Percentiles rank a stretch among this genome's conserved stretches.
These are phyloP conservation scores for Candida orba DNA, from an alignment of 805 yeast genomes.

Conservation along the genomic window DNA sequence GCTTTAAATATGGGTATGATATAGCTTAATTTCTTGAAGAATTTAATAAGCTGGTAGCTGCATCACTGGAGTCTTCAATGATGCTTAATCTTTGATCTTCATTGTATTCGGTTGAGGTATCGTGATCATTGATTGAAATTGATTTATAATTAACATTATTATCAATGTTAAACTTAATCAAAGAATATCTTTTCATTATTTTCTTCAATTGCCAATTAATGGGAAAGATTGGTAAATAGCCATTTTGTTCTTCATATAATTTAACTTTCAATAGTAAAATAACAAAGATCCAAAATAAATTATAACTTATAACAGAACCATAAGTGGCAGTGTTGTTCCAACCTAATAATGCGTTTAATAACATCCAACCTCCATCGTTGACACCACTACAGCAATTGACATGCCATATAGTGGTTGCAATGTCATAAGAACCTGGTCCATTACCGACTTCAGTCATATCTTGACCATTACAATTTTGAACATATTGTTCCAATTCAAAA, in stretches of 20 bases:
- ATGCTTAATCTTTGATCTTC: conserved; percentile 1
- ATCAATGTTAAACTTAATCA: conserved; percentile 29
- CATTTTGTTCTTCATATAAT: conserved; percentile 47
- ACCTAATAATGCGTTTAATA: conserved; percentile 79
- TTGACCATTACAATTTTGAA: conserved; percentile 66
- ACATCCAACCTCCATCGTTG: conserved; percentile 89
- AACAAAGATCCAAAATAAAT: conserved; percentile 58
- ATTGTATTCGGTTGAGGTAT: neutral
- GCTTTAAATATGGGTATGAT: neutral
- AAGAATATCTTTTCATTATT: conserved; percentile 33
- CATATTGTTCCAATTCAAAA: conserved; percentile 70
- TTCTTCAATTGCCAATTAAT: conserved; percentile 51
- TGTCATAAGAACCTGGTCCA: conserved; percentile 91
- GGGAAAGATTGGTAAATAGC: conserved; percentile 58
- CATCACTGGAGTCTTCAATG: conserved; percentile 13
- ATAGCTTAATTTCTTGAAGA: conserved; percentile 7
- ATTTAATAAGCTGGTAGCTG: conserved; percentile 14
- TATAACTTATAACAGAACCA: conserved; percentile 74
- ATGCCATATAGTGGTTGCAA: conserved; percentile 78
- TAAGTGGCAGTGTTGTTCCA: conserved; percentile 95
- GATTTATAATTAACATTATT: conserved; percentile 25
- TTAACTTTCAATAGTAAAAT: conserved; percentile 40
- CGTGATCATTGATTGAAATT: conserved; percentile 3
- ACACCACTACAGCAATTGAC: conserved; percentile 92
- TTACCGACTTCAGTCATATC: conserved; percentile 84